Percentiles rank a stretch among this genome's conserved stretches.
phyloP scores from a whole-genome alignment of 2,329 filamentous ascomycete genomes.

The Colletotrichum sp. region DNA sequence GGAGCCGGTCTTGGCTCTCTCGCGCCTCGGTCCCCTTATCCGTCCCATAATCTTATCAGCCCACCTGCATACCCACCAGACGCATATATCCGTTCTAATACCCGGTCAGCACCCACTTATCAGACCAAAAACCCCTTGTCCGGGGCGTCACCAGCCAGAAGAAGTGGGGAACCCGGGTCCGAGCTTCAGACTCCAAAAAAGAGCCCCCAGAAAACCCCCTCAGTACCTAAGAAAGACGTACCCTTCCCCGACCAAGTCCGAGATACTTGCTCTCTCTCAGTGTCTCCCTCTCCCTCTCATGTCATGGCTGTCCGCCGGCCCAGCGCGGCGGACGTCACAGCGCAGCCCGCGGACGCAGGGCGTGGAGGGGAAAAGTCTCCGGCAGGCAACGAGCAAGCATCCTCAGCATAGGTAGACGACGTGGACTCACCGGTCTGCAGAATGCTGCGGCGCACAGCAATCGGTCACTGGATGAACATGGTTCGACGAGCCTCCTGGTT shows the following conservation, averaged over 20 bases:
- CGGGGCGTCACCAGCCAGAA: not conserved
- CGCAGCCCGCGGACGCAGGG: not conserved
- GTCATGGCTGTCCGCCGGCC: not conserved
- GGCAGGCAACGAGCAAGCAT: not conserved
- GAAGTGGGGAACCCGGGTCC: not conserved
- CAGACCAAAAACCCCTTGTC: not conserved
- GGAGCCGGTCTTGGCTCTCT: not conserved
- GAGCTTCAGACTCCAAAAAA: not conserved
- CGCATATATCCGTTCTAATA: constrained; percentile 17
- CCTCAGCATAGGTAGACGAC: not conserved
- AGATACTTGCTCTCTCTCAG: not conserved
- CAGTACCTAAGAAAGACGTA: not conserved
- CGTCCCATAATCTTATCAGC: constrained; percentile 12
- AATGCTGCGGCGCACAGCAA: not conserved
- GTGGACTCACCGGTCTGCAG: not conserved
- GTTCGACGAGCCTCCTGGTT: not conserved
- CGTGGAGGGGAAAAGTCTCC: not conserved
- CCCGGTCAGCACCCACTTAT: constrained; percentile 5
- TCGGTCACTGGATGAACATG: not conserved
- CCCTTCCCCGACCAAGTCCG: not conserved
- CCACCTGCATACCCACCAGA: not conserved
- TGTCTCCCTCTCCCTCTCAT: not conserved
- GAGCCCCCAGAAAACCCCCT: not conserved
- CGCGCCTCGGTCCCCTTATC: constrained; percentile 9
- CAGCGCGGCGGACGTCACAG: constrained; percentile 3